phyloP scores from a whole-genome alignment of 306 rosid species.

The Fagus sylvatica region DNA sequence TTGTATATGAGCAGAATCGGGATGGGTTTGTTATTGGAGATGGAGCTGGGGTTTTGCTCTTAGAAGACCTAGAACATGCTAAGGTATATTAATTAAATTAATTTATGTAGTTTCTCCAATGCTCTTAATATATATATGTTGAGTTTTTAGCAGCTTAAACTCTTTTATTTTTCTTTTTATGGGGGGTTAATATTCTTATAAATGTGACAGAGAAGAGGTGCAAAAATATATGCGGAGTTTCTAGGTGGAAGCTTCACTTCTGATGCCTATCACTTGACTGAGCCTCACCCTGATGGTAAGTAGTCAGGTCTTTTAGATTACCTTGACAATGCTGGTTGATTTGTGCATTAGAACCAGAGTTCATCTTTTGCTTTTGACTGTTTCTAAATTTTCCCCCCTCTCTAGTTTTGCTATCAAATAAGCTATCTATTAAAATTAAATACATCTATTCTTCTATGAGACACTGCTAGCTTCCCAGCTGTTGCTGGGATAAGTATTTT shows the following conservation, averaged over 20 bases:
- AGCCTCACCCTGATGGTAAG: slow-evolving; percentile 92
- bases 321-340: neutral
- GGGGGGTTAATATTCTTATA: neutral
- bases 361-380: neutral
- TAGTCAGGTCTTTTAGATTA: slow-evolving; percentile 7
- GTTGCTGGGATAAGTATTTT: neutral
- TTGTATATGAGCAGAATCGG: slow-evolving; percentile 70
- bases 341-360: neutral
- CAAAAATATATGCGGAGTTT: slow-evolving; percentile 87
- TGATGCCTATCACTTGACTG: slow-evolving; percentile 93
- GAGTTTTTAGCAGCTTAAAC: neutral
- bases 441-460: neutral
- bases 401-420: neutral
- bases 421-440: neutral
- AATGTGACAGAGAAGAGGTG: slow-evolving; percentile 75
- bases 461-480: neutral
- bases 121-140: neutral
- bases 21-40: slow-evolving; percentile 99
- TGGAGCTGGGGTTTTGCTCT: slow-evolving; percentile 90
- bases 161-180: neutral
- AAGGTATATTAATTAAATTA: slow-evolving; percentile 48
- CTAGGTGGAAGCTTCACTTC: slow-evolving; percentile 90
- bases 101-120: neutral
- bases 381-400: neutral
- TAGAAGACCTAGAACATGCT: slow-evolving; percentile 96